phyloP scores from a whole-genome alignment of 768 basidiomycete species.

The Rhodotorula paludigena region DNA sequence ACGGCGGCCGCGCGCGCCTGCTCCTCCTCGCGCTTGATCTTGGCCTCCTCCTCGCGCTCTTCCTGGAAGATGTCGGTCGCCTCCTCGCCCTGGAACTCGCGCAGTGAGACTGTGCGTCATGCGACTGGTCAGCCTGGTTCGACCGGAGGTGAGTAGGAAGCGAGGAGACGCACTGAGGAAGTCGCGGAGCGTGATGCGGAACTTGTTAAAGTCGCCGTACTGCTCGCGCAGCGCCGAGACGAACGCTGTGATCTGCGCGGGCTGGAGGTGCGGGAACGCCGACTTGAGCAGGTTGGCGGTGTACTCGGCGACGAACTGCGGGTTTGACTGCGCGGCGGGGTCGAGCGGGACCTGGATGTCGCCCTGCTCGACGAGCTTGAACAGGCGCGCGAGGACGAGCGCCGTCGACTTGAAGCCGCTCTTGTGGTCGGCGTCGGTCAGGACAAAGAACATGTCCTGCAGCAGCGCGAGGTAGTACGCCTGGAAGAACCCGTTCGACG shows the following conservation, averaged over 20 bases:
- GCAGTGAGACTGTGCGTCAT: slow-evolving; percentile 62
- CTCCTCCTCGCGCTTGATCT: slow-evolving; percentile 73
- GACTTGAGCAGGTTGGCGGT: slow-evolving; percentile 75
- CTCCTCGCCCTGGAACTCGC: slow-evolving; percentile 71
- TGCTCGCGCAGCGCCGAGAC: slow-evolving; percentile 50
- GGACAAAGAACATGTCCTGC: slow-evolving; percentile 93
- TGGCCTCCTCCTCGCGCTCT: slow-evolving; percentile 83
- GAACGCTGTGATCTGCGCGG: slow-evolving; percentile 52
- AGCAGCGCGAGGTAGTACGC: slow-evolving; percentile 88
- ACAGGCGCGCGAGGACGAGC: slow-evolving; percentile 81
- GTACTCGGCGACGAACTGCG: slow-evolving; percentile 75
- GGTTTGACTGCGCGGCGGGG: slow-evolving; percentile 65
- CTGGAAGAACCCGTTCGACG: slow-evolving; percentile 91
- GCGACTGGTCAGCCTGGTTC: neutral
- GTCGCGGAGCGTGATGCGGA: slow-evolving; percentile 85
- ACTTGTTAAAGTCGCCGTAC: slow-evolving; percentile 51
- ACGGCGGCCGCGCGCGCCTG: slow-evolving; percentile 84
- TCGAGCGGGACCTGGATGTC: slow-evolving; percentile 77
- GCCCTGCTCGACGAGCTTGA: slow-evolving; percentile 81
- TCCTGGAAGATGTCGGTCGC: slow-evolving; percentile 87
- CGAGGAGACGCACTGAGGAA: slow-evolving; percentile 60
- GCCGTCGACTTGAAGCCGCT: slow-evolving; percentile 64
- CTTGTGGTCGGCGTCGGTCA: slow-evolving; percentile 98
- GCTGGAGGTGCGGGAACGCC: slow-evolving; percentile 88
- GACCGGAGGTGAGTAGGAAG: neutral